phyloP scores from a whole-genome alignment of 495 filamentous ascomycete species.

The Penicillium cinerascens region DNA sequence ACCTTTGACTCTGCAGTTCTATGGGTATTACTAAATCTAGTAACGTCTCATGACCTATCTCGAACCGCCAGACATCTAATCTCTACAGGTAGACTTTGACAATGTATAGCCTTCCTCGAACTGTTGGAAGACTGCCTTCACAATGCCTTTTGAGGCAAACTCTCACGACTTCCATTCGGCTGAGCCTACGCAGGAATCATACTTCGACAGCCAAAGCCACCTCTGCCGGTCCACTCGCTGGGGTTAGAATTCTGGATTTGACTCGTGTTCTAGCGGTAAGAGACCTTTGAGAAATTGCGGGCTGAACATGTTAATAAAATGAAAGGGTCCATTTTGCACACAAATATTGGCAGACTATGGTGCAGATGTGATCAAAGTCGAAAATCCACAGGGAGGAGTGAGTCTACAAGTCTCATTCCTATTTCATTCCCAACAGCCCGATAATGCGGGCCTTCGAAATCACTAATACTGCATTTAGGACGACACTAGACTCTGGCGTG shows the following conservation, averaged over 20 bases:
- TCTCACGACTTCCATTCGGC: not conserved
- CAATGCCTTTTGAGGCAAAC: not conserved
- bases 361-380: constrained; percentile 87
- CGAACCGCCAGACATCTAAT: not conserved
- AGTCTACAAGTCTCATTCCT: not conserved
- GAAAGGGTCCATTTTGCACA: constrained; percentile 72
- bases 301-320: not conserved
- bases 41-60: too few species aligned
- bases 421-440: not conserved
- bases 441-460: constrained; percentile 33
- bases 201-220: not conserved
- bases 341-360: constrained; percentile 91
- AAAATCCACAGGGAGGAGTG: constrained; percentile 75
- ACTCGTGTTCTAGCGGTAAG: constrained; percentile 84
- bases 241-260: constrained; percentile 80
- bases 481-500: constrained; percentile 24
- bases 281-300: not conserved
- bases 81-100: not conserved
- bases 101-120: not conserved
- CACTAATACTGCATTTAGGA: constrained; percentile 5
- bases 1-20: not conserved
- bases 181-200: not conserved
- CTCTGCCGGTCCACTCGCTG: constrained; percentile 53
- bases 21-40: too few species aligned
- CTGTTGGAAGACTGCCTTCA: not conserved